Evolutionary conservation across 2,329 filamentous ascomycete genomes (phyloP), one percentile per base, ranked within the genome.

Genomic region (Aspergillus pseudoviridinutans): DNA sequence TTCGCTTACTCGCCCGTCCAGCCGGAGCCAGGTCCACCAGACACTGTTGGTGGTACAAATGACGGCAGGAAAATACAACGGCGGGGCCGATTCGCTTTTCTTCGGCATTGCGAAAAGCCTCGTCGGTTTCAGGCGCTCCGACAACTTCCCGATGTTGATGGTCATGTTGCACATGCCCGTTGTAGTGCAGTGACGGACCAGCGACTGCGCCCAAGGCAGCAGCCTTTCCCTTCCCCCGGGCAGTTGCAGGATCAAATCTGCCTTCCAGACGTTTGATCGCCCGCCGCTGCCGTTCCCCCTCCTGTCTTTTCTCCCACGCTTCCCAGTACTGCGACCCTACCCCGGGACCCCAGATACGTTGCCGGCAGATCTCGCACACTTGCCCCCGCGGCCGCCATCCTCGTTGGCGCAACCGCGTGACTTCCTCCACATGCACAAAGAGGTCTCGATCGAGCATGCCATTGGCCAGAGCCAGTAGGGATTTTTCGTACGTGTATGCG

Each of bases 401-500:
- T 27, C 87, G 85, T 72, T 92, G 89, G 2, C 94, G 83, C 5
- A 94, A 82, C 54, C 84, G 81, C 7, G 89, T 85, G 4, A 91
- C 87, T 64, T 90, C 84, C 47, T 86, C 81, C 38, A 99, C 91
- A 62, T 90, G 88, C 44, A 89, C 84, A 67, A 97, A 99, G 5
- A 96, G 81, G 67, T 94, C 94, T 64, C 91, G 88, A 61, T 96
- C 92, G 0, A 99, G 81, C 56, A 99, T 86, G 3, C 88, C 84
- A 71, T 93, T 96, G 0, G 94, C 91, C 3, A 99, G 84, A 1
- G 84, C 82, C 22, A 99, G 82, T 17, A 99, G 90, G 0, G 90
- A 92, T 71, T 93, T 90, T 73, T 99, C 94, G 71, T 97, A 97
- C 0, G 92, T 88, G 71, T 99, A 99, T 0, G 94, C 93, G 0